These are phyloP conservation scores for Eucalyptus lansdowneana DNA, from an alignment of 345 rosid genomes.

Conservation along the genomic window DNA sequence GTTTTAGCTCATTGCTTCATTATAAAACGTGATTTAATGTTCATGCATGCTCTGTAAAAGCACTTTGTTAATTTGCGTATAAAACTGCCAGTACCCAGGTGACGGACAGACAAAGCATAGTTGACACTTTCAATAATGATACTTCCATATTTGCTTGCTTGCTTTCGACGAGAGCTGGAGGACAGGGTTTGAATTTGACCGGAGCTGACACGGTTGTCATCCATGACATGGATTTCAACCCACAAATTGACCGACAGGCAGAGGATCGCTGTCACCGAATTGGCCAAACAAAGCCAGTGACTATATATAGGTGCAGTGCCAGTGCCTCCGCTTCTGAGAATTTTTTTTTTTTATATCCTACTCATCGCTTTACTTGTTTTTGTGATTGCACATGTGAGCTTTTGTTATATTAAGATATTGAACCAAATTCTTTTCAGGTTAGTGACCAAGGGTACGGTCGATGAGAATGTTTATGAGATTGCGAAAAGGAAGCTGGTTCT, in stretches of 20 bases:
- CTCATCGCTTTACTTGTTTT: neutral
- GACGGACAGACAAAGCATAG: constrained; percentile 81
- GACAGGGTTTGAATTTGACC: constrained; percentile 91
- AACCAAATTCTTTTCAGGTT: constrained; percentile 20
- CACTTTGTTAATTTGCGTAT: neutral
- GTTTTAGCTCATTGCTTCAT: neutral
- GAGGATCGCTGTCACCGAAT: constrained; percentile 95
- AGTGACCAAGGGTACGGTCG: constrained; percentile 86
- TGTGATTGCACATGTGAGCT: neutral
- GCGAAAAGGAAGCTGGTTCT: constrained; percentile 73
- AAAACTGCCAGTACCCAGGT: constrained; percentile 62
- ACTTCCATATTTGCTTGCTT: constrained; percentile 75
- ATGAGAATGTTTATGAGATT: constrained; percentile 88
- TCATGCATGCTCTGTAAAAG: neutral
- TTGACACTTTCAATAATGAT: constrained; percentile 73
- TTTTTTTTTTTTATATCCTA: neutral
- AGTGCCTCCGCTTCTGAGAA: neutral
- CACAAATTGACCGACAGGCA: constrained; percentile 93
- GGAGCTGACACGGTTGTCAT: constrained; percentile 90
- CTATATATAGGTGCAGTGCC: constrained; percentile 62
- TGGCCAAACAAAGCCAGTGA: constrained; percentile 90
- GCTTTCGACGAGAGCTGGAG: constrained; percentile 89
- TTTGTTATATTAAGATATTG: neutral
- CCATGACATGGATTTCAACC: constrained; percentile 96
- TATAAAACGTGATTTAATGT: neutral